Evolutionary conservation across 345 rosid species (phyloP).

Genomic region (Rhizophora mangle): DNA sequence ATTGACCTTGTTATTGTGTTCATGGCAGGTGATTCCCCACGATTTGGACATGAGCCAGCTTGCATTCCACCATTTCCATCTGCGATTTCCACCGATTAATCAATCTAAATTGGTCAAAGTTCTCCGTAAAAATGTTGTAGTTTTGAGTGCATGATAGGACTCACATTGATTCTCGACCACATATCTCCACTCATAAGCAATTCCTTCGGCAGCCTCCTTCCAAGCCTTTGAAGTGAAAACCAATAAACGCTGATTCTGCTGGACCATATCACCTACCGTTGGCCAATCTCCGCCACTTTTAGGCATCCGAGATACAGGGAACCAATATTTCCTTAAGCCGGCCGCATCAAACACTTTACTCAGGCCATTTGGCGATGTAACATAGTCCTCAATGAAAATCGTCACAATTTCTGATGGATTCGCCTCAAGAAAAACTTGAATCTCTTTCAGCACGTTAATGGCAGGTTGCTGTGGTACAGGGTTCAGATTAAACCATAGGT

Average conservation of each 20-base stretch:
- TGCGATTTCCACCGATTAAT: slow-evolving; percentile 1
- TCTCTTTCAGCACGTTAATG: slow-evolving; percentile 27
- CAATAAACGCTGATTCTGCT: slow-evolving; percentile 27
- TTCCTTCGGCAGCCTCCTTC: slow-evolving; percentile 33
- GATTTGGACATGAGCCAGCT: slow-evolving; percentile 25
- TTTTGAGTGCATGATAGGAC: neutral
- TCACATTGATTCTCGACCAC: slow-evolving; percentile 30
- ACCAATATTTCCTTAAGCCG: slow-evolving; percentile 31
- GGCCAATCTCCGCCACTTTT: slow-evolving; percentile 33
- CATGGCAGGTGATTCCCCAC: slow-evolving; percentile 23
- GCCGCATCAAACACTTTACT: slow-evolving; percentile 24
- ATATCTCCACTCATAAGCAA: slow-evolving; percentile 27
- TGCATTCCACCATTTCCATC: slow-evolving; percentile 27
- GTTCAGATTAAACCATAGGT: neutral
- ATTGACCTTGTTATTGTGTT: slow-evolving; percentile 21
- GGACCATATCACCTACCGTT: slow-evolving; percentile 22
- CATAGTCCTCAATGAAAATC: slow-evolving; percentile 29
- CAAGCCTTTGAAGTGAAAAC: slow-evolving; percentile 33
- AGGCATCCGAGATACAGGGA: slow-evolving; percentile 32
- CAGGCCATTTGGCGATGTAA: slow-evolving; percentile 27
- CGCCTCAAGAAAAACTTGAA: slow-evolving; percentile 22
- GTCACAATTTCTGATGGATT: slow-evolving; percentile 29
- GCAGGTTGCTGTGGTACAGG: slow-evolving; percentile 26
- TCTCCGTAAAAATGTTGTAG: neutral
- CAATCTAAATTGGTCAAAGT: neutral